phyloP scores from a whole-genome alignment of 2,329 filamentous ascomycete genomes.

The Fusarium anguioides region DNA sequence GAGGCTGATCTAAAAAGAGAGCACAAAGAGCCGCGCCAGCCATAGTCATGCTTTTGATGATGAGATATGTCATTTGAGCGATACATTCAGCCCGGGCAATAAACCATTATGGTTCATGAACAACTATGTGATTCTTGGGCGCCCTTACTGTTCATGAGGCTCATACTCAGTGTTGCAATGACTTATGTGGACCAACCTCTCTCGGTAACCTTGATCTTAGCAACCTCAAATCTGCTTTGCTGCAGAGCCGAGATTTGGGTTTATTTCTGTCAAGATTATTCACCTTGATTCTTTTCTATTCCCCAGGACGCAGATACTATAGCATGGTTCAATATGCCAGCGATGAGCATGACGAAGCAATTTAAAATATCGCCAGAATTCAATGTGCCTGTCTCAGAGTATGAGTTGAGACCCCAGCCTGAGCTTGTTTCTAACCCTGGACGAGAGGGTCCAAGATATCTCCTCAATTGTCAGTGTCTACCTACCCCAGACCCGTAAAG shows the following conservation, averaged over 20 bases:
- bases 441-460: slow-evolving; percentile 6
- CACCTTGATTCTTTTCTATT: slow-evolving; percentile 2
- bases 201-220: slow-evolving; percentile 13
- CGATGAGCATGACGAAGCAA: slow-evolving; percentile 20
- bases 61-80: not conserved
- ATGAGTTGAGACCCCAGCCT: slow-evolving; percentile 27
- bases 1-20: slow-evolving; percentile 1
- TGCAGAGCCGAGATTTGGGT: slow-evolving; percentile 22
- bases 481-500: slow-evolving; percentile 41
- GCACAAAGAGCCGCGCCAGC: slow-evolving; percentile 34
- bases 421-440: slow-evolving; percentile 40
- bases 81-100: not conserved
- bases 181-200: not conserved
- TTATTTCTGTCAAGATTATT: slow-evolving; percentile 21
- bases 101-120: not conserved
- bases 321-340: not conserved
- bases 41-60: not conserved
- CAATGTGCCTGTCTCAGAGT: slow-evolving; percentile 1
- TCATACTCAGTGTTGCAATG: not conserved
- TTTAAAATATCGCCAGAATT: slow-evolving; percentile 11
- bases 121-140: not conserved
- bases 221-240: slow-evolving; percentile 11
- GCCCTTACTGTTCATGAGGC: not conserved
- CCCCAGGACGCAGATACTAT: not conserved
- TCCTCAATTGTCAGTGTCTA: slow-evolving; percentile 27